Conservation (phyloP, 1,284 basidiomycete species). For the Pseudozyma sp. region DNA sequence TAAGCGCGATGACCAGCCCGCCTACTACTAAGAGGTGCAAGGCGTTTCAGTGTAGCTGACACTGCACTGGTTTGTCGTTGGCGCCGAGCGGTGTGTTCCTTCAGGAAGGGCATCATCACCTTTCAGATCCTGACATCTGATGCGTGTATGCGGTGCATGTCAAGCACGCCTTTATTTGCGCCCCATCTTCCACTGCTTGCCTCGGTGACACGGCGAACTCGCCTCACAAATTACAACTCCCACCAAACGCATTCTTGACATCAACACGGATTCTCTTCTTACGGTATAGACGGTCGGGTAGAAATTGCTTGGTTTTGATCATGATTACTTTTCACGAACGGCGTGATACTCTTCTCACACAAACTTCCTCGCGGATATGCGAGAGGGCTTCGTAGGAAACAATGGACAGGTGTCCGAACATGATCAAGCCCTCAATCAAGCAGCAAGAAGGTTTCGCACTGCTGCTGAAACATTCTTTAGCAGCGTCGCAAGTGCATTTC, state of each 20-base stretch:
- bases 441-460: conserved; percentile 31
- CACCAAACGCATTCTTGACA: conserved; percentile 26
- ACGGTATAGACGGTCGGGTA: conserved; percentile 39
- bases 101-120: too few species aligned
- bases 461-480: conserved; percentile 7
- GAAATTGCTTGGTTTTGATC: conserved; percentile 26
- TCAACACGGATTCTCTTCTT: conserved; percentile 17
- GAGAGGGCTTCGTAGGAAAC: conserved; percentile 55
- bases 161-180: too few species aligned
- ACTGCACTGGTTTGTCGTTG: conserved; percentile 5
- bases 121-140: too few species aligned
- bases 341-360: conserved; percentile 21
- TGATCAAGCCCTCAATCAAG: conserved; percentile 31
- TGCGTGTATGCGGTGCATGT: too few species aligned
- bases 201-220: background rate
- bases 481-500: conserved; percentile 6
- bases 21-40: conserved; percentile 42
- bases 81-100: too few species aligned
- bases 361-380: conserved; percentile 54
- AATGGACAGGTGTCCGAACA: conserved; percentile 42
- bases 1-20: conserved; percentile 52
- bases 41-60: background rate
- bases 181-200: too few species aligned
- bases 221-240: background rate
- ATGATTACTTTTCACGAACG: conserved; percentile 22